Evolutionary conservation across 805 yeast genomes (phyloP), one percentile per base, ranked within the genome.

Genomic region (Sugiyamaella mastotermitis): DNA sequence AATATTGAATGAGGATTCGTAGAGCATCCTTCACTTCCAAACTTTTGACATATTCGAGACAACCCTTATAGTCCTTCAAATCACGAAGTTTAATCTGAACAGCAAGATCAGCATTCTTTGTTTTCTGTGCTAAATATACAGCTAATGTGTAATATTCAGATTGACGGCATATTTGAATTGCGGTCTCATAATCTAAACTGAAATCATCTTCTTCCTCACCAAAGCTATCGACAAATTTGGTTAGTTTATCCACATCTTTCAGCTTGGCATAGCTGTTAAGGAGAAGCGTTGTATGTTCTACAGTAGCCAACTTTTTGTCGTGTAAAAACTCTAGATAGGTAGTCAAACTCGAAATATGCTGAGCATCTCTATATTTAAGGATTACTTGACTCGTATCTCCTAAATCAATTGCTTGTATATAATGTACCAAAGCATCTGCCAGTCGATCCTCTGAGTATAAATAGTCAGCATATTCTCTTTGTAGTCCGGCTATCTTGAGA

Each of bases 241-340:
- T 68, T 19, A 90, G 63, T 33, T 78, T 78, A 1, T 69, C 72
- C 2, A 67, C 69, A 43, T 71, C 71, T 43, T 80, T 83, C 49
- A 85, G 60, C 52, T 87, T 86, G 43, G 95, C 83, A 51, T 81
- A 78, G 35, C 90, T 78, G 43, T 90, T 81, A 18, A 88, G 59
- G 28, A 88, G 64, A 18, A 90, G 60, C 0, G 95, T 87, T 4
- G 86, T 71, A 57, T 90, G 97, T 53, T 87, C 94, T 21, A 75
- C 68, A n/a, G 74, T 73, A 0, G 95, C 79, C 10, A 70, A 48
- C 2, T 71, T 69, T 30, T 67, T 57, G 5, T 69, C 69, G 38
- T 82, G 66, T 46, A 87, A 64, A 9, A 71, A 71, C 55, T 76
- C 77, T 23, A 87, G 61, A 46, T 81, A 87, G 29, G 65, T 64